phyloP scores from a whole-genome alignment of 163 green algal species.

The Picocystis sp. region DNA sequence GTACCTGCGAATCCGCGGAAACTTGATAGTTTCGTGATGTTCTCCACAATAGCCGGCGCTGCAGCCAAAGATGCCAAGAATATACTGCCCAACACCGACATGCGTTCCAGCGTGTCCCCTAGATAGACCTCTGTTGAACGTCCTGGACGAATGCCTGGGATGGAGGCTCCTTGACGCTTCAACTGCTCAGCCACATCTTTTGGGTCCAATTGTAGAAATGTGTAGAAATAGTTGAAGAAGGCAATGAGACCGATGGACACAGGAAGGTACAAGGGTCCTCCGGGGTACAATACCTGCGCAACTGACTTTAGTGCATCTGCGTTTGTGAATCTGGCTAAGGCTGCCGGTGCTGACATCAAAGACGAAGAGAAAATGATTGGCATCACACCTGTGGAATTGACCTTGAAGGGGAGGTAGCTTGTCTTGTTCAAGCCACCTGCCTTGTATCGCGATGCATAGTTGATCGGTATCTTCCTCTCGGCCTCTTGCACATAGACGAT shows the following conservation, averaged over 20 bases:
- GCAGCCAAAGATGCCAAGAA: conserved; percentile 75
- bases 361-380: conserved; percentile 92
- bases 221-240: conserved; percentile 99
- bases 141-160: conserved; percentile 73
- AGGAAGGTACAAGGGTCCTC: conserved; percentile 54
- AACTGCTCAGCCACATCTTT: conserved; percentile 91
- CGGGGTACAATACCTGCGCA: conserved; percentile 41
- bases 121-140: conserved; percentile 64
- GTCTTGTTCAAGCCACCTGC: conserved; percentile 40
- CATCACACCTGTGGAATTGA: conserved; percentile 92
- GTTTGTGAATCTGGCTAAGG: conserved; percentile 45
- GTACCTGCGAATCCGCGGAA: conserved; percentile 94
- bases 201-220: conserved; percentile 89
- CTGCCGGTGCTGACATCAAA: conserved; percentile 65
- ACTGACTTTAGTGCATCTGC: conserved; percentile 29
- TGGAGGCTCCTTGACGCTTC: conserved; percentile 70
- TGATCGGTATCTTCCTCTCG: conserved; percentile 91
- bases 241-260: conserved; percentile 69
- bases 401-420: conserved; percentile 95
- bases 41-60: conserved; percentile 69
- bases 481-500: conserved; percentile 95
- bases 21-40: conserved; percentile 65
- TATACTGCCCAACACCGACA: conserved; percentile 72
- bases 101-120: conserved; percentile 38
- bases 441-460: conserved; percentile 70